A percentile compares a stretch with the other conserved stretches of the same genome.
phyloP scores from a whole-genome alignment of 805 yeast genomes.

The Yamadazyma olivae region DNA sequence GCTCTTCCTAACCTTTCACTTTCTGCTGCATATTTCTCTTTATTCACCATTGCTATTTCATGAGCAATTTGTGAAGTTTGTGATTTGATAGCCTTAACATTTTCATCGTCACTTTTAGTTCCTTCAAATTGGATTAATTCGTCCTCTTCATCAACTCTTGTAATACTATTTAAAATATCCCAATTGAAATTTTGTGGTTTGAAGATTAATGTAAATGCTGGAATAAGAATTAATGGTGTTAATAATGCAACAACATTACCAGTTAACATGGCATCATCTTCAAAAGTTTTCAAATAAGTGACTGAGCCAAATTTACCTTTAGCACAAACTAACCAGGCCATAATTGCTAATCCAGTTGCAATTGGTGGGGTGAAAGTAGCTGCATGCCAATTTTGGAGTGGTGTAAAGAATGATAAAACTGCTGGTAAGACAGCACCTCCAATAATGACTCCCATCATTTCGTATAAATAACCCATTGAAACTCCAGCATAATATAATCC shows the following conservation, averaged over 20 bases:
- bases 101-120: constrained; percentile 21
- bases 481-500: constrained; percentile 81
- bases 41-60: constrained; percentile 27
- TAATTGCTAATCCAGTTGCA: constrained; percentile 71
- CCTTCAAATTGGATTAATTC: constrained; percentile 49
- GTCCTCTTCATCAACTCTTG: constrained; percentile 70
- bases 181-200: constrained; percentile 77
- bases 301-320: constrained; percentile 30
- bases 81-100: constrained; percentile 30
- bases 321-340: constrained; percentile 48
- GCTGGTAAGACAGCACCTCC: constrained; percentile 85
- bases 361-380: constrained; percentile 75
- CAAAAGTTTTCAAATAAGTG: constrained; percentile 55
- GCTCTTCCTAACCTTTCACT: constrained; percentile 50
- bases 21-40: constrained; percentile 43
- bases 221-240: constrained; percentile 66
- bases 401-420: constrained; percentile 61
- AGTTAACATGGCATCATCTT: constrained; percentile 83
- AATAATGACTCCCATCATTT: constrained; percentile 85
- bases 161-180: constrained; percentile 58
- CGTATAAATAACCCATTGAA: constrained; percentile 83
- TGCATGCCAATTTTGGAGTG: constrained; percentile 62
- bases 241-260: constrained; percentile 84
- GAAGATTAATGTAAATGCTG: constrained; percentile 60
- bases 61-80: constrained; percentile 37